phyloP scores from a whole-genome alignment of 192 early-diverging fungal species.

The Mortierella hygrophila region DNA sequence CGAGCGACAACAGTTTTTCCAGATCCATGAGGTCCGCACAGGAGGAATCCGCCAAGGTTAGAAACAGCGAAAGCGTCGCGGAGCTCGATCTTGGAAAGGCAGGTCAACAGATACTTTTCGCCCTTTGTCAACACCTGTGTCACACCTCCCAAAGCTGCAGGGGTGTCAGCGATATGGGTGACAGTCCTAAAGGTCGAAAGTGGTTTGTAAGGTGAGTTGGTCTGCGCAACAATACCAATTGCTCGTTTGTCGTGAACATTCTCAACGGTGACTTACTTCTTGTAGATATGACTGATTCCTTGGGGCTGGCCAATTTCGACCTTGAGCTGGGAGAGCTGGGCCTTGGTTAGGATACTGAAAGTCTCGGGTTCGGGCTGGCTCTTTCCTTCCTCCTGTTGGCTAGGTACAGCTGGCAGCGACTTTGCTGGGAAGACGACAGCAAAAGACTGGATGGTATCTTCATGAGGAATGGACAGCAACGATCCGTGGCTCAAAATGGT shows the following conservation, averaged over 20 bases:
- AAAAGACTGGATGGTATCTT: slow-evolving; percentile 31
- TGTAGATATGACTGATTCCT: slow-evolving; percentile 32
- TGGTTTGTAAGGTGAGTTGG: not conserved
- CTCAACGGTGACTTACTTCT: slow-evolving; percentile 23
- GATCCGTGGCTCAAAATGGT: slow-evolving; percentile 62
- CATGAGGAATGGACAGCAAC: slow-evolving; percentile 36
- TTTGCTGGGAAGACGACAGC: slow-evolving; percentile 59
- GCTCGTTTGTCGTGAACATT: not conserved
- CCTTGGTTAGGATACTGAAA: slow-evolving; percentile 35
- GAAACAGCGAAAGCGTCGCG: slow-evolving; percentile 50
- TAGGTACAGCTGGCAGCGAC: slow-evolving; percentile 17
- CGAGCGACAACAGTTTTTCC: slow-evolving; percentile 79
- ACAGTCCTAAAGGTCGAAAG: slow-evolving; percentile 24
- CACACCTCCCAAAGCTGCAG: slow-evolving; percentile 60
- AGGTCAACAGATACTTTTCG: slow-evolving; percentile 57
- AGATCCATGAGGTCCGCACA: slow-evolving; percentile 79
- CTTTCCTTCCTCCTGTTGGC: slow-evolving; percentile 28
- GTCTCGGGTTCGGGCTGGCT: slow-evolving; percentile 31
- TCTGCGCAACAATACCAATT: not conserved
- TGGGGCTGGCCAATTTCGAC: slow-evolving; percentile 58
- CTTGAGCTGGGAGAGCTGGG: slow-evolving; percentile 41
- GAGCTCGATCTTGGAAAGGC: slow-evolving; percentile 55
- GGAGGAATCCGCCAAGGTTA: slow-evolving; percentile 69
- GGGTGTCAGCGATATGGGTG: slow-evolving; percentile 33
- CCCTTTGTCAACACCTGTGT: slow-evolving; percentile 51